Percentiles rank a stretch among this genome's conserved stretches.
Evolutionary conservation across 257 asterid species (phyloP).

Genomic region (Solanum arcanum): DNA sequence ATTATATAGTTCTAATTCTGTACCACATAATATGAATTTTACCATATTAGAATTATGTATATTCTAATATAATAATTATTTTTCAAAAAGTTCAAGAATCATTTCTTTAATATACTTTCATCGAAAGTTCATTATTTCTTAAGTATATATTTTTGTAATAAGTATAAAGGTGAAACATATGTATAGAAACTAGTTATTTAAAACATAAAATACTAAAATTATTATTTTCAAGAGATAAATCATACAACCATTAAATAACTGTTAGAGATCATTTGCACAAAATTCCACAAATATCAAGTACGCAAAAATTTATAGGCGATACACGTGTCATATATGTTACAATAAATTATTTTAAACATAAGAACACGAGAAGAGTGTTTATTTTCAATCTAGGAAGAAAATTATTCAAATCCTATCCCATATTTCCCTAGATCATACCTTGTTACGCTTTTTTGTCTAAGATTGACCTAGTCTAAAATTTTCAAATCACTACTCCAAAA

Average conservation of each 20-base stretch:
- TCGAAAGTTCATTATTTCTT: neutral
- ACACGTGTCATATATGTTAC: neutral
- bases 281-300: neutral
- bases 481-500: too few relatives aligned
- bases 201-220: too few relatives aligned
- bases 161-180: neutral
- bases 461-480: too few relatives aligned
- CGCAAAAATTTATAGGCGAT: neutral
- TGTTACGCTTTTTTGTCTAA: too few relatives aligned
- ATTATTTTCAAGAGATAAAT: neutral
- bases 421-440: too few relatives aligned
- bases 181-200: neutral
- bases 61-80: neutral
- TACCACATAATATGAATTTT: neutral
- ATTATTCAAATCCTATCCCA: too few relatives aligned
- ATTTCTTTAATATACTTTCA: neutral
- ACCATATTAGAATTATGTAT: neutral
- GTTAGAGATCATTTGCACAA: too few relatives aligned
- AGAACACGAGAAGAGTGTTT: neutral
- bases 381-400: too few relatives aligned
- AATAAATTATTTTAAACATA: too few relatives aligned
- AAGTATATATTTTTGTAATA: neutral
- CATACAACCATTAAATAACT: too few relatives aligned
- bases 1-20: neutral
- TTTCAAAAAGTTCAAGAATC: neutral